Evolutionary conservation across 257 asterid species (phyloP).

Genomic region (Capsicum rhomboideum): DNA sequence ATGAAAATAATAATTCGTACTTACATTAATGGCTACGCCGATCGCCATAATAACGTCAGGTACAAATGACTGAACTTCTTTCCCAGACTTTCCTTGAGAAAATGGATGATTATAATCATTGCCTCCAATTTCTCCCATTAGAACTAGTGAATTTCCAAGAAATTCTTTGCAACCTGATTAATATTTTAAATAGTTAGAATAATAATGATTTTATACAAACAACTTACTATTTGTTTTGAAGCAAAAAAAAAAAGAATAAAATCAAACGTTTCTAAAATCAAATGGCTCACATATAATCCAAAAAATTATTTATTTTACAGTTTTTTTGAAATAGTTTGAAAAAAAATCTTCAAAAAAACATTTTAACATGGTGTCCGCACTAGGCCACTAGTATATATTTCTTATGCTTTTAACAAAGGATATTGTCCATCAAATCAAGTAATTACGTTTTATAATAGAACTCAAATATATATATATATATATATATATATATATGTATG

Average conservation of each 20-base stretch:
- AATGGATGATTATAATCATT: constrained; percentile 24
- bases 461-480: too few species aligned
- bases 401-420: neutral
- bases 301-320: neutral
- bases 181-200: neutral
- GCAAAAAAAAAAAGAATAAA: neutral
- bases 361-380: neutral
- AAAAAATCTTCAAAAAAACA: neutral
- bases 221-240: too few species aligned
- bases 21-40: neutral
- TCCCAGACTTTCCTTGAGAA: neutral
- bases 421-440: neutral
- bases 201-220: neutral
- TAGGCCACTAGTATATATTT: neutral
- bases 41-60: constrained; percentile 2
- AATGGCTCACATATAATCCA: neutral
- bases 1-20: neutral
- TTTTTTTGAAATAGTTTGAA: neutral
- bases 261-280: neutral
- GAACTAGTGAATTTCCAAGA: neutral
- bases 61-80: neutral
- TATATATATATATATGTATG: too few species aligned
- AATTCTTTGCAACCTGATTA: neutral
- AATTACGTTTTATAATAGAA: neutral
- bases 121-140: constrained; percentile 29